A percentile compares a stretch with the other conserved stretches of the same genome.
Evolutionary conservation across 805 yeast species (phyloP).

Genomic region (Wickerhamomyces xylosicus): DNA sequence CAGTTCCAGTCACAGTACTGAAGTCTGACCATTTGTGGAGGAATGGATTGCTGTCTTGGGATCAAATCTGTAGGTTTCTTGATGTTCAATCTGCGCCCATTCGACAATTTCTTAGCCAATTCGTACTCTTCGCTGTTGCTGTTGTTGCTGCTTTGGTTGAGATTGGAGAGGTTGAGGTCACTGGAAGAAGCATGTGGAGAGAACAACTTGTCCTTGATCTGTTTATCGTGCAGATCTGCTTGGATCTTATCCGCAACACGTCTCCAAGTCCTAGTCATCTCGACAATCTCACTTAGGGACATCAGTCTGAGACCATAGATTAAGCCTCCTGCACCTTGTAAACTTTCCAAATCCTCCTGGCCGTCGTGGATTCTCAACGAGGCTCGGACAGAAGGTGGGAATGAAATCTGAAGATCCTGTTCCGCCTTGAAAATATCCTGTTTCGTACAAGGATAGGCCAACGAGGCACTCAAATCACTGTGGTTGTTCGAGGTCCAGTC

Average conservation of each 20-base stretch:
- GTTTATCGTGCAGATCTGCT: conserved; percentile 15
- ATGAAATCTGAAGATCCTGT: conserved; percentile 58
- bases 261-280: conserved; percentile 82
- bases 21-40: conserved; percentile 62
- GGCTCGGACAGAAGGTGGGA: conserved; percentile 79
- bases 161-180: conserved; percentile 9
- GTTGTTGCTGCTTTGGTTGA: conserved; percentile 22
- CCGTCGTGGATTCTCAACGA: conserved; percentile 83
- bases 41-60: conserved; percentile 58
- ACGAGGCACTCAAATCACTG: conserved; percentile 72
- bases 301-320: conserved; percentile 73
- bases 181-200: conserved; percentile 19
- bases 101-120: conserved; percentile 14
- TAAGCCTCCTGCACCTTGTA: conserved; percentile 60
- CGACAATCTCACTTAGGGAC: conserved; percentile 71
- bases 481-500: conserved; percentile 71
- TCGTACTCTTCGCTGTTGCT: conserved; percentile 10
- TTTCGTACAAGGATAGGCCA: conserved; percentile 70
- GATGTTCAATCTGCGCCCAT: not conserved
- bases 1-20: conserved; percentile 84
- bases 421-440: conserved; percentile 79
- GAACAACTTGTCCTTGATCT: conserved; percentile 14
- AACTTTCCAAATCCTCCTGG: conserved; percentile 68
- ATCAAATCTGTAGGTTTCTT: conserved; percentile 15
- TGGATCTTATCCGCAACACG: conserved; percentile 42